Evolutionary conservation across 371 early-diverging fungal genomes (phyloP), one percentile per base, ranked within the genome.

Genomic region (Ordospora pajunii): DNA sequence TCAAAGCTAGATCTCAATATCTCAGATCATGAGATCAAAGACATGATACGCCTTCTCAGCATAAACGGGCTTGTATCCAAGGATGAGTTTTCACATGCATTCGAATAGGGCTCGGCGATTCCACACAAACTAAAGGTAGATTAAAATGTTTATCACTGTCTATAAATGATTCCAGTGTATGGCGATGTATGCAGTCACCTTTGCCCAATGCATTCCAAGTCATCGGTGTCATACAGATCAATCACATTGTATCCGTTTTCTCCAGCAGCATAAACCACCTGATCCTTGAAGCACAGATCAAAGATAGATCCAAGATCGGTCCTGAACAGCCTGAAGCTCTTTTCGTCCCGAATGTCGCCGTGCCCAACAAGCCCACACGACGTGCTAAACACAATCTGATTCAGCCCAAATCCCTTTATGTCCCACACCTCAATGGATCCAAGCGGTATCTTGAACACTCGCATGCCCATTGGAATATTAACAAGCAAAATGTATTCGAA

Each of bases 341-440:
- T 68, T 27, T 65, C 65, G 23, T 67, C 62, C 23, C 81, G 44
- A 19, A 81, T 75, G 46, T 80, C 80, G 0, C 80, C 32, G 8
- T 22, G 14, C n/a, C 81, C 81, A 12, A 81, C 64, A 23, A 27
- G 23, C 43, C 72, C 73, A 64, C 65, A 53, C 3, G 23, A 32
- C 12, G 77, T 75, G 21, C 62, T 54, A 62, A 77, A 78, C 42
- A 42, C 45, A 22, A 76, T 58, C 32, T 19, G 23, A 67, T 72
- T 48, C 8, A 12, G n/a, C 17, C 45, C 42, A 5, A 21, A 27
- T 32, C 19, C 25, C 48, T 42, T 67, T 51, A 74, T 45, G 53
- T 70, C 52, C 19, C 14, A 54, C 22, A 78, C 63, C 32, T 53
- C 67, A 45, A 17, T n/a, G 2, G 44, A 11, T 37, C 44, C 72